These are phyloP conservation scores for Vigna hirtella DNA, from an alignment of 306 rosid species.

Conservation along the genomic window DNA sequence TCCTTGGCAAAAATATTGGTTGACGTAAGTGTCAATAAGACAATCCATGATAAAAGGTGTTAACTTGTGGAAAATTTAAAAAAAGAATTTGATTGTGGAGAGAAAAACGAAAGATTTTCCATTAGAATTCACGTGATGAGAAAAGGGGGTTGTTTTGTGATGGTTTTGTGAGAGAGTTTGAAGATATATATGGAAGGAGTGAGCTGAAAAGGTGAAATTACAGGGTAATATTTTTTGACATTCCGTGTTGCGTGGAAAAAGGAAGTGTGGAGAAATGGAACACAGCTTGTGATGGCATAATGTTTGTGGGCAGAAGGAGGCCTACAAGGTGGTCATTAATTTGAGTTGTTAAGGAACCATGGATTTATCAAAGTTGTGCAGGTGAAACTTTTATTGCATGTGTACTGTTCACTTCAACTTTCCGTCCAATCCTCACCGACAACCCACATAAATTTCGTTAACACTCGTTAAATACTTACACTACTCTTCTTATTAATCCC, in stretches of 20 bases:
- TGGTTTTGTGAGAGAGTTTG: not conserved
- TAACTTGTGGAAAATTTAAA: too few relatives aligned
- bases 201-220: conserved; percentile 20
- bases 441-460: conserved; percentile 49
- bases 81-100: too few relatives aligned
- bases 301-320: conserved; percentile 32
- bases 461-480: not conserved
- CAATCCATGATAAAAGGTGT: too few relatives aligned
- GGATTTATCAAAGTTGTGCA: conserved; percentile 60
- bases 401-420: conserved; percentile 51
- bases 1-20: too few relatives aligned
- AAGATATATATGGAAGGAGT: not conserved
- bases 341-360: conserved; percentile 64
- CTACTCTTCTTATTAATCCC: not conserved
- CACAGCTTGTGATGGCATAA: conserved; percentile 1
- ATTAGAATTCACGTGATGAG: not conserved
- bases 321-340: conserved; percentile 51
- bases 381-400: conserved; percentile 84
- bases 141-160: not conserved
- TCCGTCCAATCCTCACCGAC: conserved; percentile 78
- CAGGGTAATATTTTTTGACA: not conserved
- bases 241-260: not conserved
- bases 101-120: not conserved
- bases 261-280: not conserved
- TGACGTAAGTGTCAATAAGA: too few relatives aligned